Conservation (phyloP, 768 basidiomycete genomes). For the Punctularia strigosozonata region DNA sequence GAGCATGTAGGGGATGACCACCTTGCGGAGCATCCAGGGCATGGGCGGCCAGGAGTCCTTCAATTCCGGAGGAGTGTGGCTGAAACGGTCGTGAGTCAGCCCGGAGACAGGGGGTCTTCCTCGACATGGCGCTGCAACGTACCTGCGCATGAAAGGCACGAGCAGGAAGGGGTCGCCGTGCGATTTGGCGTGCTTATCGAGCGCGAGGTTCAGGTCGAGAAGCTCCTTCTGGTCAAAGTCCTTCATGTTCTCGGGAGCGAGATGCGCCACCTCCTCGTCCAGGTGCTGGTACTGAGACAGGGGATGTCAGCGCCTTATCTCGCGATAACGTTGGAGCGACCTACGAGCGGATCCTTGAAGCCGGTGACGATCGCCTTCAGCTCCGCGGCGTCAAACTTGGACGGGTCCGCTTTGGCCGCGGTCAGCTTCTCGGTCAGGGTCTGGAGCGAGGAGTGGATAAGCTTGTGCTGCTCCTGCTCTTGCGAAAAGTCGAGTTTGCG, state of each 20-base stretch:
- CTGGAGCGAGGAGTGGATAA: slow-evolving; percentile 19
- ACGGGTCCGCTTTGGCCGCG: slow-evolving; percentile 13
- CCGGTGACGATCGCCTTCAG: slow-evolving; percentile 18
- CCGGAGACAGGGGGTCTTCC: no score
- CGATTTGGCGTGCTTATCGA: slow-evolving; percentile 21
- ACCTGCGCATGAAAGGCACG: slow-evolving; percentile 27
- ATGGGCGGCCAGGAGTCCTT: slow-evolving; percentile 26
- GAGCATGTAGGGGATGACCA: slow-evolving; percentile 24
- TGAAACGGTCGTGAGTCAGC: no score
- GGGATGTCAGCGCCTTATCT: neutral
- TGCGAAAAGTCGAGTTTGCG: slow-evolving; percentile 25
- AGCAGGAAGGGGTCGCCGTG: slow-evolving; percentile 21
- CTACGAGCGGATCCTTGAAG: slow-evolving; percentile 20
- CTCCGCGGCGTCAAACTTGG: slow-evolving; percentile 19
- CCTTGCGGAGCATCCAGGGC: slow-evolving; percentile 26
- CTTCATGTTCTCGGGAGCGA: slow-evolving; percentile 20
- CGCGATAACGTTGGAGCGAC: slow-evolving; percentile 1
- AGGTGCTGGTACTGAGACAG: slow-evolving; percentile 21
- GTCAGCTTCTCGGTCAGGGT: slow-evolving; percentile 15
- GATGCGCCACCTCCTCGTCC: slow-evolving; percentile 24
- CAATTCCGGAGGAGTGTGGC: slow-evolving; percentile 26
- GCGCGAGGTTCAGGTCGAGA: slow-evolving; percentile 13
- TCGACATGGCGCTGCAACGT: slow-evolving; percentile 1
- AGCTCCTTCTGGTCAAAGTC: slow-evolving; percentile 19
- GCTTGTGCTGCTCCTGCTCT: slow-evolving; percentile 24